Conservation (phyloP, 2,329 filamentous ascomycete species). For the Exophiala sp. region DNA sequence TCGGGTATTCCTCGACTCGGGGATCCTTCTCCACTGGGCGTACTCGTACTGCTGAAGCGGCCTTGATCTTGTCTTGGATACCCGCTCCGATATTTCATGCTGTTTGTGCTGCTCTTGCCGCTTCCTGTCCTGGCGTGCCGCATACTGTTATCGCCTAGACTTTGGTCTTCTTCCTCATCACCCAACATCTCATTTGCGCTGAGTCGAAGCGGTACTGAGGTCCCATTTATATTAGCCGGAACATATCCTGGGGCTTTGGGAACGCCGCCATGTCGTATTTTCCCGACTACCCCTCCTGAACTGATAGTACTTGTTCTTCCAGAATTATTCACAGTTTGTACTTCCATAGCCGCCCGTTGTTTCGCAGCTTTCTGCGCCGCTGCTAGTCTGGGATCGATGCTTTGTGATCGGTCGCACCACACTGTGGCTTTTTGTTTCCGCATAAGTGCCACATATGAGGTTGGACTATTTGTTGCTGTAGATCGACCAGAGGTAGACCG, state of each 20-base stretch:
- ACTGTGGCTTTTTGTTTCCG: slow-evolving; percentile 96
- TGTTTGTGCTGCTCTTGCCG: slow-evolving; percentile 56
- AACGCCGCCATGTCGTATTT: slow-evolving; percentile 85
- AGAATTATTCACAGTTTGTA: slow-evolving; percentile 59
- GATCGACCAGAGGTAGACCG: slow-evolving; percentile 29
- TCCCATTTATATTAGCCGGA: slow-evolving; percentile 69
- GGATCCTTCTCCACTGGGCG: slow-evolving; percentile 39
- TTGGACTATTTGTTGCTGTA: slow-evolving; percentile 26
- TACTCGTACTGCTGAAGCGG: slow-evolving; percentile 47
- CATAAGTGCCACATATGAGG: slow-evolving; percentile 82
- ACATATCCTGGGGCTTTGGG: slow-evolving; percentile 74
- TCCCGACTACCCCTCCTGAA: slow-evolving; percentile 57
- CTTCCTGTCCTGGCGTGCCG: slow-evolving; percentile 56
- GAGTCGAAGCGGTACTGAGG: slow-evolving; percentile 83
- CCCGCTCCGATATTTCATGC: slow-evolving; percentile 44
- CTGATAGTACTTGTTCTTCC: slow-evolving; percentile 62
- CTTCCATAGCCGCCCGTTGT: slow-evolving; percentile 78
- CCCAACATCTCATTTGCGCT: slow-evolving; percentile 95
- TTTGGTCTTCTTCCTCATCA: slow-evolving; percentile 60
- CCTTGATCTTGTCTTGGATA: slow-evolving; percentile 38
- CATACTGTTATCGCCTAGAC: slow-evolving; percentile 32
- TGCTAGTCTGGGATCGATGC: slow-evolving; percentile 78
- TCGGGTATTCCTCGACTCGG: slow-evolving; percentile 38
- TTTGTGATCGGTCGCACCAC: slow-evolving; percentile 93
- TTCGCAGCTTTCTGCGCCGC: slow-evolving; percentile 85